Evolutionary conservation across 495 filamentous ascomycete species (phyloP), one percentile per base, ranked within the genome.

Genomic region (Neurospora tetraspora): DNA sequence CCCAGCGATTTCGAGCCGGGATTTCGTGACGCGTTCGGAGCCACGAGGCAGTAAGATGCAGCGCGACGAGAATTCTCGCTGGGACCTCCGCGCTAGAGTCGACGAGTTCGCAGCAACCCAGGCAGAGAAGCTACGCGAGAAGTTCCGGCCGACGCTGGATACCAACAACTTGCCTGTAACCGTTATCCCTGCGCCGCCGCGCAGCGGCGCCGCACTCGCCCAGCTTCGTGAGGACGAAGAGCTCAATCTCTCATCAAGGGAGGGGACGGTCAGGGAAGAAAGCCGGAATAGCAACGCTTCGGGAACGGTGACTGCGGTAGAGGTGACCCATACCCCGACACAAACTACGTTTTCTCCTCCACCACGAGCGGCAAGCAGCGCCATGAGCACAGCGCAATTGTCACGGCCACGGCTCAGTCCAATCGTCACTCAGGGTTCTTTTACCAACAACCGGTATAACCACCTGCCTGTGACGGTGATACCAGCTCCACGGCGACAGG

Each of bases 21-120:
- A 78, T 65, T 73, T 37, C 73, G 65, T 72, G 81, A 73, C 78
- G 75, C 72, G 34, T 73, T 77, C 53, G 40, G 18, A 36, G 71
- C 69, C 27, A 11, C 53, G 14, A 3, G 43, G 6, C 14, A 70
- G 12, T 36, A 72, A 11, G 73, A 39, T 39, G 6, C 69, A 45
- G 59, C 69, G 31, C 39, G 27, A 69, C 18, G 18, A 39, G n/a
- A 71, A 71, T 38, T 36, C 14, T n/a, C 47, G 78, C 42, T 86
- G 85, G 85, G 83, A 85, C 71, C 37, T 86, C 10, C 82, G 81
- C 45, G 74, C 70, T 39, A 81, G 84, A 23, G 74, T 86, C 34
- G 84, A 86, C 39, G 83, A 85, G 8, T 86, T 85, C 39, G 83
- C 85, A n/a, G 83, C 80, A 2, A 76, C 79, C 11, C 84, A 86